These are phyloP conservation scores for Cladophialophora exuberans DNA, from an alignment of 2,329 filamentous ascomycete genomes.

Conservation along the genomic window DNA sequence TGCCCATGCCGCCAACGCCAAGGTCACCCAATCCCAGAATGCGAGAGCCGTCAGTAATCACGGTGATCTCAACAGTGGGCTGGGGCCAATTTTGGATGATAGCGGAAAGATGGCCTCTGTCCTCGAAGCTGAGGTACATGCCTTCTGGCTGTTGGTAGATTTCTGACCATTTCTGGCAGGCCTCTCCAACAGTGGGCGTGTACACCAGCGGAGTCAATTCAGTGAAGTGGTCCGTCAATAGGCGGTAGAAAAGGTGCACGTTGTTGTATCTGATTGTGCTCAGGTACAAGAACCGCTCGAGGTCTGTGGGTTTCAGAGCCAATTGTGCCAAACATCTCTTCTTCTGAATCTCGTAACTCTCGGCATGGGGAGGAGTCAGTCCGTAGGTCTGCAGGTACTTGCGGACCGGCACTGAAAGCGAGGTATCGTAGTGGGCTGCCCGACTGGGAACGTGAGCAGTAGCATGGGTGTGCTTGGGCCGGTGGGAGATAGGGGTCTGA, in stretches of 20 bases:
- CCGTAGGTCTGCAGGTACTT: constrained; percentile 57
- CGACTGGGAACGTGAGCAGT: constrained; percentile 32
- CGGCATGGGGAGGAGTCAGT: constrained; percentile 52
- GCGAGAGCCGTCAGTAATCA: constrained; percentile 93
- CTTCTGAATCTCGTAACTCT: constrained; percentile 54
- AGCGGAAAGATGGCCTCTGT: constrained; percentile 84
- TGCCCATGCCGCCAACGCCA: constrained; percentile 96
- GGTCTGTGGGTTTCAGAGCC: constrained; percentile 49
- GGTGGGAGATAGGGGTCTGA: constrained; percentile 17
- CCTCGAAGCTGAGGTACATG: constrained; percentile 93
- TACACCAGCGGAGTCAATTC: constrained; percentile 56
- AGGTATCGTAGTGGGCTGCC: constrained; percentile 51
- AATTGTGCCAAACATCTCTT: constrained; percentile 54
- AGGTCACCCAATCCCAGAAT: constrained; percentile 91
- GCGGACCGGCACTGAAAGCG: constrained; percentile 53
- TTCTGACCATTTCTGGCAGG: constrained; percentile 93
- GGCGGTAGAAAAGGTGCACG: constrained; percentile 56
- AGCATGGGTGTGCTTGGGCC: constrained; percentile 28
- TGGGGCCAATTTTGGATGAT: constrained; percentile 95
- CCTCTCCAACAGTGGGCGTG: constrained; percentile 74
- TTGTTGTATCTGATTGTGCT: constrained; percentile 55
- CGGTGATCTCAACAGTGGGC: constrained; percentile 87
- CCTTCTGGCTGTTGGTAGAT: constrained; percentile 92
- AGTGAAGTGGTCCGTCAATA: constrained; percentile 52
- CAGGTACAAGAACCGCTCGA: constrained; percentile 56